Evolutionary conservation across 2,329 filamentous ascomycete species (phyloP), one percentile per base, ranked within the genome.

Genomic region (Lecanicillium sp.): DNA sequence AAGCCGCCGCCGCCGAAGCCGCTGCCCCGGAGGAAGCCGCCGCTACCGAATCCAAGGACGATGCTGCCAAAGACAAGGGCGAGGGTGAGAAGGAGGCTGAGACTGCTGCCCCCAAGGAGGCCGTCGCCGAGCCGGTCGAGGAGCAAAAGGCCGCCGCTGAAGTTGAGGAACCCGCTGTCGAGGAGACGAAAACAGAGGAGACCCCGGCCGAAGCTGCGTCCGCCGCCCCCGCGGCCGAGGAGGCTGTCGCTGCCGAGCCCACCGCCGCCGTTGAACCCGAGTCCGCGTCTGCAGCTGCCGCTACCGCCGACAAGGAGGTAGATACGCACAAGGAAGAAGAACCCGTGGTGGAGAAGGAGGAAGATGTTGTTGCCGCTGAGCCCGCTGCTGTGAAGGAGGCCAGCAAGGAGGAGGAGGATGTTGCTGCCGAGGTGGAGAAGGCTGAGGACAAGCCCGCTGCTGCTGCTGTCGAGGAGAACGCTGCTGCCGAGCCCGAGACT

Each of bases 391-490:
- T 29, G 14, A 15, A 47, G 37, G 37, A 23, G 11, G 37, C n/a
- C 21, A 21, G 15, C 7, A 27, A 39, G 11, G 20, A 23, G 9
- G 36, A 19, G 14, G 23, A 4, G 2, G 23, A 27, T 14, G 40
- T 36, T 10, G 46, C 48, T 15, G 46, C 15, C 9, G n/a, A 35
- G n/a, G 30, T 30, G 41, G 47, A 53, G 32, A 44, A 36, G 19
- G 29, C 36, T 17, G 38, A 19, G 8, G 36, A 40, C 8, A 43
- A 52, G 15, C 20, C 35, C 1, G 49, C 41, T 26, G 35, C 35
- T 15, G 51, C 33, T 21, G 33, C 17, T 19, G n/a, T 19, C 17
- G 21, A 49, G 23, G 20, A 21, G 5, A 49, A 52, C 11, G 42
- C 48, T 37, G 48, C 39, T 9, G 41, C 21, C n/a, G 47, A 44